Percentiles rank a stretch among this genome's conserved stretches.
Conservation (phyloP, 129 eudicot species). For the Escallonia rubra region DNA sequence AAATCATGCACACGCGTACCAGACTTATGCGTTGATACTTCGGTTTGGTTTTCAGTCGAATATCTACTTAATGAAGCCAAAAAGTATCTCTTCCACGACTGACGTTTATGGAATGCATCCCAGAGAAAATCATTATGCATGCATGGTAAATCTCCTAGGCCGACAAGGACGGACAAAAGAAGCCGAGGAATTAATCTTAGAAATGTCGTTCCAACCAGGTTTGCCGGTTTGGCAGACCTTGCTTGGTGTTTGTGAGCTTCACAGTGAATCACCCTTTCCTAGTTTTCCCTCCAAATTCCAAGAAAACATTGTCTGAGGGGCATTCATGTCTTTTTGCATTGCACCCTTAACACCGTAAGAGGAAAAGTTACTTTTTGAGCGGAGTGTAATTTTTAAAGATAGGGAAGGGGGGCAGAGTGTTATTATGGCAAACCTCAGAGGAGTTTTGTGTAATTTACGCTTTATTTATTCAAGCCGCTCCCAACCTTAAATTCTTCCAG, state of each 20-base stretch:
- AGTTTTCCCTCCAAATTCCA: no score
- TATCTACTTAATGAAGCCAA: slow-evolving; percentile 23
- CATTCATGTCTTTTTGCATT: no score
- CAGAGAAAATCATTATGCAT: slow-evolving; percentile 34
- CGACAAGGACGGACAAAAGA: slow-evolving; percentile 34
- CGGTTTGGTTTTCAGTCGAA: slow-evolving; percentile 25
- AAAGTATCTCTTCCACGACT: slow-evolving; percentile 23
- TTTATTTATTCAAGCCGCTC: no score
- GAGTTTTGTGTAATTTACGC: no score
- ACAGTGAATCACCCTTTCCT: no score
- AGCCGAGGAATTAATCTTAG: slow-evolving; percentile 33
- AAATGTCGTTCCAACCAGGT: slow-evolving; percentile 33
- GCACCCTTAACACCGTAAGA: no score
- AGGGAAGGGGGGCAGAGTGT: no score
- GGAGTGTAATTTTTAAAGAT: no score
- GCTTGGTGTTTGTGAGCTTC: slow-evolving; percentile 38
- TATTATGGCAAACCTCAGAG: no score
- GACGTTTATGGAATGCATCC: slow-evolving; percentile 28
- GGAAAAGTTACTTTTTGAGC: no score
- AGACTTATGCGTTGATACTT: slow-evolving; percentile 19
- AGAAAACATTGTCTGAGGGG: no score
- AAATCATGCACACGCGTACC: slow-evolving; percentile 12
- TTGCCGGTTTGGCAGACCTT: slow-evolving; percentile 40
- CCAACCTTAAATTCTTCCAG: no score
- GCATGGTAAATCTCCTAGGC: slow-evolving; percentile 52